Evolutionary conservation across 495 filamentous ascomycete genomes (phyloP), one percentile per base, ranked within the genome.

Genomic region (Pyrenula massariospora): DNA sequence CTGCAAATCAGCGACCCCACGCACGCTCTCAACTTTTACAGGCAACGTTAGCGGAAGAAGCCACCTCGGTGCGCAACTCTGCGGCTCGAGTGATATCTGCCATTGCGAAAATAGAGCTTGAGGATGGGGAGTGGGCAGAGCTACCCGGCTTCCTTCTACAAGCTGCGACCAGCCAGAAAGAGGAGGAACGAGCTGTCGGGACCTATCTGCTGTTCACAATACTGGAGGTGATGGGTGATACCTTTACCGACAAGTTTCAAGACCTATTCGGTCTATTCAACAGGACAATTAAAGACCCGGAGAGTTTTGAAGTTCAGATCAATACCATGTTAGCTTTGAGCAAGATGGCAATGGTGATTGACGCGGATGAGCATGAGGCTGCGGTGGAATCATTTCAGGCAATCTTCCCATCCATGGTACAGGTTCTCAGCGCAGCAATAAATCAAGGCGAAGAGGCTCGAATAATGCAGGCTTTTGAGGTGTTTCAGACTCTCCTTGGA

Each of bases 251-350:
- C 60, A 83, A 89, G 64, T 80, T 89, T 62, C 66, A 74, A 50
- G 84, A 88, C 59, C 79, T 97, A 25, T 88, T 97, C 63, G 76
- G 77, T 57, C 80, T 97, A 10, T 96, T 97, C 75, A 73, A 71
- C 68, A 87, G 81, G 69, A 96, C 91, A 12, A 93, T 98, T 65
- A 80, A 79, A 59, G 94, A 98, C 67, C 86, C 86, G 20, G 86
- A 96, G 72, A 96, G 88, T 69, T 77, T 84, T 56, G 85, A 93
- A 66, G 94, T 98, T 53, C 85, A 92, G 56, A 83, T 95, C 71
- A 98, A 96, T 73, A 95, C 91, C 23, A 85, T 97, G 71, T 80
- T 95, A 62, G 89, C 89, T n/a, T 79, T 96, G 57, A 88, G 91
- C 67, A 84, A 88, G 70, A 76, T 96, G 58, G 86, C 91, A 21